Conservation (phyloP, 139 green algal species). For the Zygnema circumcarinatum region DNA sequence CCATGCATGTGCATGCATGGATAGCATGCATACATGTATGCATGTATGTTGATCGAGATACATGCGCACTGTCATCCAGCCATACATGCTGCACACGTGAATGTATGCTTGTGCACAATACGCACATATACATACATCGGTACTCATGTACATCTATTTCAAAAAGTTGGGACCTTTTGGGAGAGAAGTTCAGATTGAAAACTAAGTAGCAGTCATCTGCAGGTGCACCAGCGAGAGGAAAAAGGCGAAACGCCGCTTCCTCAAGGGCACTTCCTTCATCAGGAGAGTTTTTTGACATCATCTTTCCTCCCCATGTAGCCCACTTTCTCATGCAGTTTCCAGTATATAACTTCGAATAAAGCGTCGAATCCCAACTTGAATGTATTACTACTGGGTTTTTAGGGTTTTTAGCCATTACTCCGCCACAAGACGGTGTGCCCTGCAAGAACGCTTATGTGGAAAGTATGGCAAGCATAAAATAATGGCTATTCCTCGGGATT, state of each 20-base stretch:
- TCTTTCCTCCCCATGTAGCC: not conserved
- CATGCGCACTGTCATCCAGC: too few species aligned
- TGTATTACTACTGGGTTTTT: not conserved
- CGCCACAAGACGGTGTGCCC: not conserved
- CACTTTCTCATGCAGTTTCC: not conserved
- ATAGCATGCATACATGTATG: too few species aligned
- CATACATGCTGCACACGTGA: too few species aligned
- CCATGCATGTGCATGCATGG: too few species aligned
- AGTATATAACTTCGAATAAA: not conserved
- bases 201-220: not conserved
- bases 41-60: too few species aligned
- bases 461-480: not conserved
- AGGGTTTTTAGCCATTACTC: not conserved
- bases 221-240: not conserved
- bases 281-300: not conserved
- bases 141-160: too few species aligned
- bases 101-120: too few species aligned
- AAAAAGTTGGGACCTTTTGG: too few species aligned
- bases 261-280: not conserved
- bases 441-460: not conserved
- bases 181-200: not conserved
- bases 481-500: not conserved
- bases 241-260: not conserved
- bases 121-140: too few species aligned
- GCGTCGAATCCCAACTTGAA: not conserved